Base-by-base conservation (phyloP, 495 filamentous ascomycete species). In the Podospora australis region DNA sequence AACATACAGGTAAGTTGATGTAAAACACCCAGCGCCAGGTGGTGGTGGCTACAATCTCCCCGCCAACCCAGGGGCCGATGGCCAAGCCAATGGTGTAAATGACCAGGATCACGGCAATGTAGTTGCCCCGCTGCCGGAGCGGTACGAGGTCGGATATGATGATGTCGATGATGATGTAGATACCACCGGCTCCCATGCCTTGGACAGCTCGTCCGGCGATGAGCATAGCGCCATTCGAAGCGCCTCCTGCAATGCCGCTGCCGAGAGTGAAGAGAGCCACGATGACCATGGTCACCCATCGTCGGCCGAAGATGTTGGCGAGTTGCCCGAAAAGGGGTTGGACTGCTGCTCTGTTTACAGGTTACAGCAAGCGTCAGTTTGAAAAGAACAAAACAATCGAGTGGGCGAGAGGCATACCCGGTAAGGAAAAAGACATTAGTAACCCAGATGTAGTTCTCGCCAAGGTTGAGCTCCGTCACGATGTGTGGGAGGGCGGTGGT, bases 131-230 rank as follows among this genome's bases (percentile, higher is more conserved):
- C 79, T 68, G 60, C 32, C 65, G 66, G 60, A 87, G 73, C 45
- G 80, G 80, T 59, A 88, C 86, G 36, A 89, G 55, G 70, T 94
- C 88, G 2, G 78, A 79, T 10, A 56, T 82, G 19, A 65, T 52
- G n/a, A 91, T 88, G 55, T 91, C 88, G 17, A 82, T 78, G 46
- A 90, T 60, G 13, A 84, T 78, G 17, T 90, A 73, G 44, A 90
- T 73, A 1, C 88, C 88, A 43, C 88, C 88, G 25, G 83, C 82
- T 16, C 87, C 89, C 23, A 84, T 66, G 46, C 89, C 89, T 59
- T 95, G 88, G 26, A 95, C 69, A 1, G 80, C 80, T 55, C 88
- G 70, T n/a, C 83, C 88, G 0, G 75, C 76, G 38, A 94, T 77
- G 48, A 94, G 75, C 79, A 87, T 87, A 2, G 45, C 51, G 13